phyloP scores from a whole-genome alignment of 371 early-diverging fungal species.

The Mucor sp. region DNA sequence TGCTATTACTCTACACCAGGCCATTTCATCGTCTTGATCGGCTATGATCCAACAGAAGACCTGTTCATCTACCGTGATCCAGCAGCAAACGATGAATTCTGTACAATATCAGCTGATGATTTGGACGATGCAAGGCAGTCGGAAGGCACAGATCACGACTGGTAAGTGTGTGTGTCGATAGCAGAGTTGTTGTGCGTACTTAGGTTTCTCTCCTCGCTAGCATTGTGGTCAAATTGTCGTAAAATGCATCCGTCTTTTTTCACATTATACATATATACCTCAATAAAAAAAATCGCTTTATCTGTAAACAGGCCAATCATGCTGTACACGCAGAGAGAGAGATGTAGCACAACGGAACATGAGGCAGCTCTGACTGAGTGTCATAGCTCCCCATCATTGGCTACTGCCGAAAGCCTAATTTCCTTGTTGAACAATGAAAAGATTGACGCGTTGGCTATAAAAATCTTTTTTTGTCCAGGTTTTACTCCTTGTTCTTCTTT shows the following conservation, averaged over 20 bases:
- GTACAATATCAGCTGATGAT: conserved; percentile 59
- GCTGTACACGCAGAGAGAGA: background rate
- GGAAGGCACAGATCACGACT: conserved; percentile 75
- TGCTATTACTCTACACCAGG: too few species aligned
- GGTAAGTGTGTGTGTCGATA: conserved; percentile 30
- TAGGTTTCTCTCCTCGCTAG: too few species aligned
- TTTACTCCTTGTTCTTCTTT: background rate
- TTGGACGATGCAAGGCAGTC: conserved; percentile 65
- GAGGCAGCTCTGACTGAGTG: conserved; percentile 8
- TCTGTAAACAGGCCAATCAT: too few species aligned
- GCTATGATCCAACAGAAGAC: conserved; percentile 69
- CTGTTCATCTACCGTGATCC: conserved; percentile 79
- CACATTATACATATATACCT: background rate
- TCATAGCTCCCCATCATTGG: background rate
- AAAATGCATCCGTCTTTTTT: background rate
- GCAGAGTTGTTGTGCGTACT: background rate
- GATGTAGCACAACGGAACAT: conserved; percentile 13
- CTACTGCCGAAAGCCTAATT: background rate
- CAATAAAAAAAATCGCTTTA: too few species aligned
- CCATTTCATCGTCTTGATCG: conserved; percentile 74
- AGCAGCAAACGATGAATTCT: conserved; percentile 59
- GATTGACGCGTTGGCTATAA: background rate
- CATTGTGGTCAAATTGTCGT: conserved; percentile 19
- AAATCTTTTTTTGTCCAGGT: background rate
- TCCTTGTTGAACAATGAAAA: conserved; percentile 9